Conservation (phyloP, 495 filamentous ascomycete species). For the Hypomontagnella submonticulosa region DNA sequence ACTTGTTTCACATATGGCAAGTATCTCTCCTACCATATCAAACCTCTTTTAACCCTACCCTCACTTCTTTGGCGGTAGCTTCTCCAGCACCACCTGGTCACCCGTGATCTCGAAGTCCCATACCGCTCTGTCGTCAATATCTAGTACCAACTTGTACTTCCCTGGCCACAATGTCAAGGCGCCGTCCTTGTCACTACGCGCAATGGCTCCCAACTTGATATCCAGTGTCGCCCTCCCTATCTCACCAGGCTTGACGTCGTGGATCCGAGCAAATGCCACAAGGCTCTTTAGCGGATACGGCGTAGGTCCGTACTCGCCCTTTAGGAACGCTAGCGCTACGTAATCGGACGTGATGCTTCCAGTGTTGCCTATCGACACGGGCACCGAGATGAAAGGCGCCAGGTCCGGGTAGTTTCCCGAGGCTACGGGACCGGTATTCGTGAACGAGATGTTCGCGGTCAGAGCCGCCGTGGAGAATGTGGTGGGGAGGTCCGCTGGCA, state of each 20-base stretch:
- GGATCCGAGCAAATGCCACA: slow-evolving; percentile 65
- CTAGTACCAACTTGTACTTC: slow-evolving; percentile 66
- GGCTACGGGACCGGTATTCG: slow-evolving; percentile 43
- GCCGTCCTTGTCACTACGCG: slow-evolving; percentile 64
- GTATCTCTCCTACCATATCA: background rate
- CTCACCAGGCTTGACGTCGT: slow-evolving; percentile 54
- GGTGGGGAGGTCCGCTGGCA: slow-evolving; percentile 37
- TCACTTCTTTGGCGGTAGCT: slow-evolving; percentile 50
- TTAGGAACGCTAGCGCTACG: slow-evolving; percentile 63
- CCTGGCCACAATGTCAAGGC: slow-evolving; percentile 69
- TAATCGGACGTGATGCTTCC: slow-evolving; percentile 66
- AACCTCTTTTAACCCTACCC: background rate
- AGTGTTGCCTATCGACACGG: slow-evolving; percentile 59
- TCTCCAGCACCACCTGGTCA: slow-evolving; percentile 53
- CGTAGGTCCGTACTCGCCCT: slow-evolving; percentile 63
- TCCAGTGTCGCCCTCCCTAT: slow-evolving; percentile 56
- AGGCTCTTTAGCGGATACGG: slow-evolving; percentile 70
- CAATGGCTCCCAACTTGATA: slow-evolving; percentile 63
- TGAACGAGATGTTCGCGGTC: slow-evolving; percentile 48
- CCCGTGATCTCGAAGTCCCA: slow-evolving; percentile 58
- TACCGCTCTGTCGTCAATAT: slow-evolving; percentile 51
- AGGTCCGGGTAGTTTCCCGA: slow-evolving; percentile 55
- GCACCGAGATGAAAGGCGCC: slow-evolving; percentile 56
- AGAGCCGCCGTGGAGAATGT: slow-evolving; percentile 48
- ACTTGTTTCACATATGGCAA: background rate